phyloP scores from a whole-genome alignment of 805 yeast genomes.

The Huiozyma sinensis region DNA sequence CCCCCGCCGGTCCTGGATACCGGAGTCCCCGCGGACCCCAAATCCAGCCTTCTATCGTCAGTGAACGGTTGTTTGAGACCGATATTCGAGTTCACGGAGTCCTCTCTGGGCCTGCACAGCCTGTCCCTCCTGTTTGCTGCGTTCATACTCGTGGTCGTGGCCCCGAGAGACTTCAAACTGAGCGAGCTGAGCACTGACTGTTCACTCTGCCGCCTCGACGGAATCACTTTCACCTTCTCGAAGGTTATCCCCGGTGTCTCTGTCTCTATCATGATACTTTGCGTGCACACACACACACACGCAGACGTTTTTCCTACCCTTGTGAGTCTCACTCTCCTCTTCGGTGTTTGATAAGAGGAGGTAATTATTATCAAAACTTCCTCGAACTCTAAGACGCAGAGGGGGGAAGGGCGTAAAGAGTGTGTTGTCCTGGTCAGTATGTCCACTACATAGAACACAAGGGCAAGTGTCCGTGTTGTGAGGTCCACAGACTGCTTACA shows the following conservation, averaged over 20 bases:
- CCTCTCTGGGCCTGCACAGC: slow-evolving; percentile 27
- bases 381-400: too few species aligned
- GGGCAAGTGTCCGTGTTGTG: too few species aligned
- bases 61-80: not conserved
- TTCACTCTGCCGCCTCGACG: slow-evolving; percentile 31
- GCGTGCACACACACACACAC: slow-evolving; percentile 10
- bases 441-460: too few species aligned
- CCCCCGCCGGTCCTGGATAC: not conserved
- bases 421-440: too few species aligned
- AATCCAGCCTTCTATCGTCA: not conserved
- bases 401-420: too few species aligned
- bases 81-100: slow-evolving; percentile 5
- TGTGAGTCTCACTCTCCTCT: not conserved
- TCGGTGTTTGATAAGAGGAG: not conserved
- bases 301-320: not conserved
- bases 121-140: slow-evolving; percentile 15
- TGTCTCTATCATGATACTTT: slow-evolving; percentile 2
- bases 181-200: slow-evolving; percentile 43
- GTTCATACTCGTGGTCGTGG: slow-evolving; percentile 6
- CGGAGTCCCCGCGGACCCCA: not conserved
- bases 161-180: slow-evolving; percentile 52
- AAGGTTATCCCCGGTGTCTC: slow-evolving; percentile 23
- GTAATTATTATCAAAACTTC: not conserved
- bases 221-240: slow-evolving; percentile 53
- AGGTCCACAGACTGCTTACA: too few species aligned